Base-by-base conservation (phyloP, 495 filamentous ascomycete species). In the Penicillium pulvis region DNA sequence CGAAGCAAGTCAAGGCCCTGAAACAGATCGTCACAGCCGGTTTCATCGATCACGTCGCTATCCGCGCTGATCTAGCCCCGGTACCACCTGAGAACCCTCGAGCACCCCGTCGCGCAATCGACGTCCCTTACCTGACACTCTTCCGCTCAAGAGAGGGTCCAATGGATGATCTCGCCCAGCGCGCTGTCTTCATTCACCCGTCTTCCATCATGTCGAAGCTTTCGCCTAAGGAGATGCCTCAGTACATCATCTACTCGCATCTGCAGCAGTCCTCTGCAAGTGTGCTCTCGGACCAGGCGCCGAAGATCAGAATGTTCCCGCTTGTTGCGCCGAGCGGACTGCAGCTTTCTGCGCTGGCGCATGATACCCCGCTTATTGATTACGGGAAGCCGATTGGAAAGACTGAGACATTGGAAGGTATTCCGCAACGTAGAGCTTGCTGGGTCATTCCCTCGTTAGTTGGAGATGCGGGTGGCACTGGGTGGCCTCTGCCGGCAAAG, bases 31-130 rank as follows among this genome's bases (percentile, higher is more conserved):
- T 91, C 49, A 90, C 93, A 0, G 89, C 92, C 0, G 95, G 92
- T 3, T 99, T 97, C 77, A 87, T 99, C 61, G 95, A 98, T 75
- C 89, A 97, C 57, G 82, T 99, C 50, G 95, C 95, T 51, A 93
- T 98, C 66, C 91, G 94, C 58, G 91, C 92, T 3, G 93, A 98
- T 69, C 79, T 93, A 10, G 79, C 89, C 0, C 90, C 91, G 4
- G 79, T 79, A 17, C 89, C 91, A 1, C 90, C 90, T 3, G 87
- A 89, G 54, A 79, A 84, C 56, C 69, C 78, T 5, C 81, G 90
- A 19, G 90, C 89, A 36, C 90, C 92, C 0, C 87, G 83, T 46
- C 83, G 89, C 46, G 91, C 92, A 1, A 92, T 90, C 51, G 91
- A 97, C 67, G 88, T 97, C 3, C 90, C 93, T 3, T 99, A 97